Evolutionary conservation across 495 filamentous ascomycete species (phyloP), one percentile per base, ranked within the genome.

Genomic region (Coniosporium apollinis): DNA sequence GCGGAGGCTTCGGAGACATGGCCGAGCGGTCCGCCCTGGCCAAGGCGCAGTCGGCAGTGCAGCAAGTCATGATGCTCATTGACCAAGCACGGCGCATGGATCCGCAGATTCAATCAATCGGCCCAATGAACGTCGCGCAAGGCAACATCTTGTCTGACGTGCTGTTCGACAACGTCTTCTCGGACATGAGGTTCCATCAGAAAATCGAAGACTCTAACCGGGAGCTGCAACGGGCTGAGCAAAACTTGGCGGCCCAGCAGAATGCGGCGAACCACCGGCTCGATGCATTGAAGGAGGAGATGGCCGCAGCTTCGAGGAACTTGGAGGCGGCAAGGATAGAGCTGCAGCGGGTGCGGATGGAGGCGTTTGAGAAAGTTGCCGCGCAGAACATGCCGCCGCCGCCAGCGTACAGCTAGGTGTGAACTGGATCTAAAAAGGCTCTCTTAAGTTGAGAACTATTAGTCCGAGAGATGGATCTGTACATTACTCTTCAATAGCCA

Each of bases 111-210:
- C 18, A 4, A 2, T 22, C 36, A 1, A 18, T 56, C 2, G 44
- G 46, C 3, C 28, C 24, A 0, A 47, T 55, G 30, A 28, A 36
- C 8, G 59, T 66, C 31, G 52, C 51, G 2, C 42, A 53, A 13
- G 55, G 55, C 6, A 52, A 48, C 33, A 40, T 65, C 20, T 44
- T 65, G 44, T 42, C 49, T 14, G 61, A 65, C 38, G 43, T 66
- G 1, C 42, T 65, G 18, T 67, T 65, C 36, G 59, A 66, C 42
- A 65, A 65, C 30, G 51, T 66, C 30, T 62, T 62, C 38, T 52
- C 50, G 9, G 60, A 66, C 44, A 56, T 63, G 54, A 49, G 42
- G 5, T 58, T 62, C 37, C 58, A 64, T 25, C 55, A 63, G 3
- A 49, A 57, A 44, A 63, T 69, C 46, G 57, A 63, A 39, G 43